Evolutionary conservation across 331 rosid species (phyloP), one percentile per base, ranked within the genome.

Genomic region (Cydonia oblonga): DNA sequence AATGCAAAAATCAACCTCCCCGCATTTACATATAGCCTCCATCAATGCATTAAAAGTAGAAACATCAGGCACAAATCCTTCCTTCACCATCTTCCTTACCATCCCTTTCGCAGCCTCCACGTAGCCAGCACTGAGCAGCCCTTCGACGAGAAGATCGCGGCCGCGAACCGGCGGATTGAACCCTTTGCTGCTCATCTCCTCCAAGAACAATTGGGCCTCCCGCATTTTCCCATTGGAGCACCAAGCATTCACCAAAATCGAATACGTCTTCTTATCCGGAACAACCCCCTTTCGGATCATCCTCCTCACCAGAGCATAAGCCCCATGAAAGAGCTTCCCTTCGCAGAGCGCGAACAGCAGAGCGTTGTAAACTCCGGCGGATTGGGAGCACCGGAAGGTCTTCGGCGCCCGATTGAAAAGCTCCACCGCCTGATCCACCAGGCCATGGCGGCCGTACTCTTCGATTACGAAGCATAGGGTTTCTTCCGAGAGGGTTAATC

Each of bases 81-180:
- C 79, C 75, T 90, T 90, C 7, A 81, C 82, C 98, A 89, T 86
- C 29, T 87, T 90, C 42, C 87, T 82, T 46, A 91, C 85, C 96
- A 86, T 89, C 2, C 71, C 90, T 32, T 93, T 90, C 0, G 97
- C 98, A 2, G 89, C 83, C 78, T 93, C 97, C 0, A 90, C 33
- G 22, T 84, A 82, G 1, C 97, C 98, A 0, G 96, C 98, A 18
- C 87, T 90, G 49, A 93, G 58, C 65, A 93, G 28, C 29, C 97
- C 98, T 61, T 93, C 97, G 1, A 93, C 79, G 23, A 93, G 85
- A 42, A 93, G 95, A 75, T 93, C 98, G 3, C 98, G 96, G 10
- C 97, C 97, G 14, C 98, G 76, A 12, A 89, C 82, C 0, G 98
- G 96, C 3, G 98, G 98, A 14, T 84, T 89, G 70, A 86, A 91